These are phyloP conservation scores for Annona cherimola DNA, from an alignment of 164 flowering plant species.

Conservation along the genomic window DNA sequence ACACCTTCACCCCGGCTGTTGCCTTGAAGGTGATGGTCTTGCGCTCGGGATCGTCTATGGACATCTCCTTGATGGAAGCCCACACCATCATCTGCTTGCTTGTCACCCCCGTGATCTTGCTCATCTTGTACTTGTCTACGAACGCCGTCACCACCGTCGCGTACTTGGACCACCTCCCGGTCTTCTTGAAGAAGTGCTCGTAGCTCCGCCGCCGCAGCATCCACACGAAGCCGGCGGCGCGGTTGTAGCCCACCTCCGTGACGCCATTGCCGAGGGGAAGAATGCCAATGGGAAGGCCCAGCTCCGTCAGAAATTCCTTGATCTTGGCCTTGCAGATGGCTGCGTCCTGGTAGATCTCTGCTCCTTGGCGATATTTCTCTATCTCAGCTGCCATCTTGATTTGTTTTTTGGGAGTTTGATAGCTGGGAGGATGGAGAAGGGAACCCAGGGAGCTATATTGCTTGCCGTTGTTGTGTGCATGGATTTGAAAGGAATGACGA, in stretches of 20 bases:
- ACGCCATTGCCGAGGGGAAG: conserved; percentile 48
- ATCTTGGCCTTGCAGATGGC: conserved; percentile 47
- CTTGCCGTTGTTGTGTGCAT: no score
- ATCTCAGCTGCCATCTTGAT: conserved; percentile 9
- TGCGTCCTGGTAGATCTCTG: conserved; percentile 56
- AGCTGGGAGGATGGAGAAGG: no score
- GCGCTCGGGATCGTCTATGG: not conserved
- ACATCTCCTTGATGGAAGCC: conserved; percentile 18
- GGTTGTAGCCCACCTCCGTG: conserved; percentile 45
- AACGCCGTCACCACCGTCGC: conserved; percentile 25
- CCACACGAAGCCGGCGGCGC: conserved; percentile 74
- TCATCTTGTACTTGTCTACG: conserved; percentile 29
- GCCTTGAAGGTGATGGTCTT: conserved; percentile 55
- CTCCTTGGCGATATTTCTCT: conserved; percentile 51
- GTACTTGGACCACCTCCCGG: conserved; percentile 11
- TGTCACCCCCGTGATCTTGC: conserved; percentile 25
- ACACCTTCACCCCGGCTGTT: conserved; percentile 42
- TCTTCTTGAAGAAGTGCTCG: conserved; percentile 17
- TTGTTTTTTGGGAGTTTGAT: no score
- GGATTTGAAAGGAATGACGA: no score
- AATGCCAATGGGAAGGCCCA: conserved; percentile 62
- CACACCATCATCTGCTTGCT: conserved; percentile 53
- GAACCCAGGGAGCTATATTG: no score
- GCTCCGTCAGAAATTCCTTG: conserved; percentile 37
- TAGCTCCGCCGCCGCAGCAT: conserved; percentile 56